Percentiles rank a stretch among this genome's conserved stretches.
phyloP scores from a whole-genome alignment of 352 stramenopile genomes.

The Globisporangium middletonii region DNA sequence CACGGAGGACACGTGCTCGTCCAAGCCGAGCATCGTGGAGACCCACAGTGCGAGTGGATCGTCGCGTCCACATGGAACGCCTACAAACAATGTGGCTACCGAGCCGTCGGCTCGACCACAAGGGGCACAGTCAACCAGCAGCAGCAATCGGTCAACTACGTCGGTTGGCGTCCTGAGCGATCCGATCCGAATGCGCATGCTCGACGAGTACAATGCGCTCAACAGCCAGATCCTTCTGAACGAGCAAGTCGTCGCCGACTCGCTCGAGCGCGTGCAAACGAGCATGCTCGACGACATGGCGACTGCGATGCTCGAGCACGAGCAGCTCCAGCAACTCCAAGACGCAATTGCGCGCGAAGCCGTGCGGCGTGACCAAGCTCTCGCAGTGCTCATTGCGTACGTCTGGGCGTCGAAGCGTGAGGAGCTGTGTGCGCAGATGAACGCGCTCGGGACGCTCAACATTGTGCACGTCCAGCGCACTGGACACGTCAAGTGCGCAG shows the following conservation, averaged over 20 bases:
- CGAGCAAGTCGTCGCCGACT: slow-evolving; percentile 26
- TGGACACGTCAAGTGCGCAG: slow-evolving; percentile 12
- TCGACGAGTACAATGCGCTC: slow-evolving; percentile 25
- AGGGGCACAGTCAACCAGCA: too few species aligned
- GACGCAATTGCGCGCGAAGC: slow-evolving; percentile 31
- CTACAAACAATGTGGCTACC: neutral
- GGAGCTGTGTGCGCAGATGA: slow-evolving; percentile 3
- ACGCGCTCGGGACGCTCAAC: slow-evolving; percentile 2
- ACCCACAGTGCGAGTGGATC: too few species aligned
- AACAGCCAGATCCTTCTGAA: slow-evolving; percentile 40
- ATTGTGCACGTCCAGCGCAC: slow-evolving; percentile 4
- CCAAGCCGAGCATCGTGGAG: too few species aligned
- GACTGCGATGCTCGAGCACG: slow-evolving; percentile 22
- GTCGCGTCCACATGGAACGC: too few species aligned
- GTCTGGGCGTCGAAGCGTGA: slow-evolving; percentile 12
- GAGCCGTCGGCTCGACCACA: neutral
- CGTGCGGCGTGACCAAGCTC: slow-evolving; percentile 25
- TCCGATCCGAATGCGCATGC: slow-evolving; percentile 10
- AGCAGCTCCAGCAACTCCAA: slow-evolving; percentile 31
- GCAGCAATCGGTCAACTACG: neutral
- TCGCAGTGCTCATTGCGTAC: slow-evolving; percentile 36
- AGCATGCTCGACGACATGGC: slow-evolving; percentile 20
- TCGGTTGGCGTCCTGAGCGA: neutral
- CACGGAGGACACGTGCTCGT: too few species aligned
- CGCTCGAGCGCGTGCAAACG: slow-evolving; percentile 17